Percentiles rank a stretch among this genome's conserved stretches.
Evolutionary conservation across 257 asterid species (phyloP).

Genomic region (Lavandula angustifolia): DNA sequence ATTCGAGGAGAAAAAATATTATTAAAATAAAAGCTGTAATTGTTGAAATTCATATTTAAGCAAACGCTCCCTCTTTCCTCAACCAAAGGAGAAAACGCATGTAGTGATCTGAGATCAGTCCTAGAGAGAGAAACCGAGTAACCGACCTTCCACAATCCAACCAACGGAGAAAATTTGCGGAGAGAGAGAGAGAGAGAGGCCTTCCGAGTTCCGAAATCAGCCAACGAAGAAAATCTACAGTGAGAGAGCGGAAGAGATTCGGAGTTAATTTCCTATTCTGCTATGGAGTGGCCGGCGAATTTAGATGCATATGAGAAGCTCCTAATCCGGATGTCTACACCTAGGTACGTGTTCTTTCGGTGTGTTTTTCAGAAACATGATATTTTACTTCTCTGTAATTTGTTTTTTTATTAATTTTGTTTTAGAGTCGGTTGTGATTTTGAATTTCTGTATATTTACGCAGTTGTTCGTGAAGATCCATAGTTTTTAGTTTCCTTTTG

Average conservation of each 20-base stretch:
- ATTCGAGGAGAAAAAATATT: neutral
- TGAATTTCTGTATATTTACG: neutral
- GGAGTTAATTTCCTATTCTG: neutral
- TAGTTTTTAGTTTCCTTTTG: neutral
- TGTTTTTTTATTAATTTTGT: neutral
- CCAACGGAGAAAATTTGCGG: neutral
- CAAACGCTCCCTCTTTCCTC: neutral
- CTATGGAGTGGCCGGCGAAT: conserved; percentile 71
- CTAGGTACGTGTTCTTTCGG: conserved; percentile 47
- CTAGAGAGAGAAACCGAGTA: conserved; percentile 18
- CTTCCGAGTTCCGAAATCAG: neutral
- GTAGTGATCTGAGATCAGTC: neutral
- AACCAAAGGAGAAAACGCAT: conserved; percentile 3
- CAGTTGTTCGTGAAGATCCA: neutral
- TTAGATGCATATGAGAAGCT: conserved; percentile 91
- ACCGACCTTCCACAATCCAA: neutral
- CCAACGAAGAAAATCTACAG: neutral
- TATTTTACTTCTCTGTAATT: neutral
- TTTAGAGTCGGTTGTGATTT: neutral
- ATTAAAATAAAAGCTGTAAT: neutral
- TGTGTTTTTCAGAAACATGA: neutral
- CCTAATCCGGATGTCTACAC: conserved; percentile 75
- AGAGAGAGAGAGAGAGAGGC: conserved; percentile 28
- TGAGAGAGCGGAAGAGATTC: conserved; percentile 18
- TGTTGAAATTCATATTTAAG: conserved; percentile 6